Percentiles rank a stretch among this genome's conserved stretches.
Conservation (phyloP, 2,329 filamentous ascomycete species). For the Trichoderma koningii region DNA sequence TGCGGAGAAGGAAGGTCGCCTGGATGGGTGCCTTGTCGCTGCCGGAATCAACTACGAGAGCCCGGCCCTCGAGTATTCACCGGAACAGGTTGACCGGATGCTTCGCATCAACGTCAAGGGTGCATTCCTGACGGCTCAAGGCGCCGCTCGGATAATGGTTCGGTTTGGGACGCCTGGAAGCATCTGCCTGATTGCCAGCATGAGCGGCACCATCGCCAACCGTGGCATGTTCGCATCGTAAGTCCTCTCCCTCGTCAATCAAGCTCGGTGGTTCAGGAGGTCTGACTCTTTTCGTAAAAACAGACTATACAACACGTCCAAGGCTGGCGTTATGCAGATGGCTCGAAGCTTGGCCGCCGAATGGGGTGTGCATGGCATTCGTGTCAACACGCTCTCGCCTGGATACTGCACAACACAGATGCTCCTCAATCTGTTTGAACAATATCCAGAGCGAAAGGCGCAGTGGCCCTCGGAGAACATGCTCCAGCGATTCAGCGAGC, state of each 20-base stretch:
- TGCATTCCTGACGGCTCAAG: constrained; percentile 81
- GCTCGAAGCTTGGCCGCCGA: constrained; percentile 70
- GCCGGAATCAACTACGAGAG: constrained; percentile 81
- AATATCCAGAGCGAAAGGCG: constrained; percentile 66
- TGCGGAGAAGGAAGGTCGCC: constrained; percentile 65
- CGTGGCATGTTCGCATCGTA: constrained; percentile 61
- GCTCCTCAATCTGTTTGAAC: constrained; percentile 76
- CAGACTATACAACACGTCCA: constrained; percentile 74
- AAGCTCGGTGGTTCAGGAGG: background rate
- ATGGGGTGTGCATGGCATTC: constrained; percentile 72
- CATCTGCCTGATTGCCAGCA: constrained; percentile 69
- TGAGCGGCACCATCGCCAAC: constrained; percentile 69
- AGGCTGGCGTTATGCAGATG: constrained; percentile 73
- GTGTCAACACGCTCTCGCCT: constrained; percentile 79
- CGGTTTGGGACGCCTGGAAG: constrained; percentile 59
- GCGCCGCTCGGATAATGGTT: constrained; percentile 77
- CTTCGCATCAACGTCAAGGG: constrained; percentile 87
- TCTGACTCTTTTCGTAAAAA: background rate
- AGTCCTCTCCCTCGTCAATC: constrained; percentile 35
- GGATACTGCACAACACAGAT: constrained; percentile 82
- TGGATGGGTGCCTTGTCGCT: constrained; percentile 76
- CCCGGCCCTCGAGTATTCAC: constrained; percentile 76
- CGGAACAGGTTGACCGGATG: constrained; percentile 74
- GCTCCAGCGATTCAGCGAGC: constrained; percentile 68
- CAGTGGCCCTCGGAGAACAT: constrained; percentile 86